Evolutionary conservation across 2,329 filamentous ascomycete species (phyloP), one percentile per base, ranked within the genome.

Genomic region (Beauveria pseudobassiana): DNA sequence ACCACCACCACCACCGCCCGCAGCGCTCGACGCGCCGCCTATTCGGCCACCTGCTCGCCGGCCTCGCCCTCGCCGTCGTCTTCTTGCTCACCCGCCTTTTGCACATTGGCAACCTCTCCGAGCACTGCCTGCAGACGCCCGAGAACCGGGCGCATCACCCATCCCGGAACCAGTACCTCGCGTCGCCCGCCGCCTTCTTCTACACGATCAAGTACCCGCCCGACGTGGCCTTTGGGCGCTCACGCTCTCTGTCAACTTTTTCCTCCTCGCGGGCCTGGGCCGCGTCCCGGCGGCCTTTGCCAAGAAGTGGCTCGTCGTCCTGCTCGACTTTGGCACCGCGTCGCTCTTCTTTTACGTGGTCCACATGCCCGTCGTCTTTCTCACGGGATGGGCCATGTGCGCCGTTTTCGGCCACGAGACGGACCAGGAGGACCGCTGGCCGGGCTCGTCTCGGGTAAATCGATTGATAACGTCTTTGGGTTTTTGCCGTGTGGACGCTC

Each of bases 131-230:
- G 0, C 72, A 71, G 3, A 76, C 75, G 3, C 73, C 75, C 0
- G 76, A 75, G 24, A 74, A 78, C 22, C 56, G 63, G 9, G 62
- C 59, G 12, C 67, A 69, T 20, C 67, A 69, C 20, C 70, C 73
- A 0, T 61, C 64, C 3, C 60, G 54, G 14, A 79, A 80, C 63
- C 76, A 72, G 2, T 80, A 79, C 51, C 72, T 80, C 18, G 70
- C 66, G 5, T 79, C 77, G 0, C 66, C 68, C 1, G 66, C 68
- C 28, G 74, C 77, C 6, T 80, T 80, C 69, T 77, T 80, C 67
- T 80, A 79, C 69, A 65, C 79, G 49, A 67, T 74, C 64, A 80
- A 80, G 66, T 79, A 79, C 53, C 77, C 78, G 0, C 78, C 78
- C 5, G 78, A 80, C 63, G 70, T 80, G 4, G 76, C 77, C 3